Evolutionary conservation across 306 rosid genomes (phyloP).

Genomic region (Trifolium pratense): DNA sequence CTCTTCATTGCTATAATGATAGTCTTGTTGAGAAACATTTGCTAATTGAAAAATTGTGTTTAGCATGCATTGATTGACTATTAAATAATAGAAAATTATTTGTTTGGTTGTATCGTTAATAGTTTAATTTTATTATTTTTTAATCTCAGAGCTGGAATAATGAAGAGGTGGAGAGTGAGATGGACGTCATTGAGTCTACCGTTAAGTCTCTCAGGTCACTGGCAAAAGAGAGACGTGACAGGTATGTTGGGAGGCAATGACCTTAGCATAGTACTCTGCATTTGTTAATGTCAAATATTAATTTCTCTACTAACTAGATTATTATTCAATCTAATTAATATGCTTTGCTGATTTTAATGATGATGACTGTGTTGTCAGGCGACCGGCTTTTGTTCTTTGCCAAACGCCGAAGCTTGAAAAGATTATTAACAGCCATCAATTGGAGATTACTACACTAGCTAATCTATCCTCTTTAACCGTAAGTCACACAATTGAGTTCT

Average conservation of each 20-base stretch:
- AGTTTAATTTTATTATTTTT: background rate
- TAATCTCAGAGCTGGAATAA: slow-evolving; percentile 75
- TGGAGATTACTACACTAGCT: slow-evolving; percentile 79
- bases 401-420: slow-evolving; percentile 41
- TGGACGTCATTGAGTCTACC: slow-evolving; percentile 72
- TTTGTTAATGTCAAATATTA: slow-evolving; percentile 26
- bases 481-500: slow-evolving; percentile 39
- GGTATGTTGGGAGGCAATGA: slow-evolving; percentile 50
- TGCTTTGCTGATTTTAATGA: slow-evolving; percentile 29
- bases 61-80: background rate
- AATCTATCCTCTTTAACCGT: slow-evolving; percentile 75
- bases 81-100: no score
- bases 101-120: background rate
- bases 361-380: slow-evolving; percentile 42
- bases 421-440: slow-evolving; percentile 47
- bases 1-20: slow-evolving; percentile 8
- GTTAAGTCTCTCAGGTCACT: slow-evolving; percentile 85
- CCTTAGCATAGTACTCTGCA: slow-evolving; percentile 8
- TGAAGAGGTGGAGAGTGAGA: slow-evolving; percentile 69
- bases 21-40: background rate
- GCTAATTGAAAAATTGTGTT: background rate
- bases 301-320: slow-evolving; percentile 19
- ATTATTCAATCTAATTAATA: slow-evolving; percentile 4
- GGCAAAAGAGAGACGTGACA: slow-evolving; percentile 90
- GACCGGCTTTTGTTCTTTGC: slow-evolving; percentile 52